Evolutionary conservation across 2,329 filamentous ascomycete genomes (phyloP), one percentile per base, ranked within the genome.

Genomic region (Cladosporium phlei): DNA sequence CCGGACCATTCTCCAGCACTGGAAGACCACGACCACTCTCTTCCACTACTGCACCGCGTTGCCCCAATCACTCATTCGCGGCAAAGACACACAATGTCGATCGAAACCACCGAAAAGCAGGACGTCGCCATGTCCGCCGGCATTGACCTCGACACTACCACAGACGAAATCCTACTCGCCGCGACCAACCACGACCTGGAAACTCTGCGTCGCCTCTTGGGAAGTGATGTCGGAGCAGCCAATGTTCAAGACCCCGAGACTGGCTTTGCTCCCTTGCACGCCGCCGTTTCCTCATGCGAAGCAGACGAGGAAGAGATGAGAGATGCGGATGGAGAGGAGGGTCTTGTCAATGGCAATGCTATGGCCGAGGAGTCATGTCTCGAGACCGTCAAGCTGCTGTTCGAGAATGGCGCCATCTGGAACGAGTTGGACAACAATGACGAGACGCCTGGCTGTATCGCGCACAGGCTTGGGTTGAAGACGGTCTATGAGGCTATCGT

Each of bases 391-490:
- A 78, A 79, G 55, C 79, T 93, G 60, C 75, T 97, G 6, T 81
- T 97, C 50, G 78, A 90, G 60, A 85, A 86, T 56, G 93, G 93
- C 24, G 93, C 88, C 9, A 96, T 97, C 57, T 98, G 93, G 93
- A 98, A 98, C 69, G 90, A 96, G 64, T 73, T 97, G 47, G 88
- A 97, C 66, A 70, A 74, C 55, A 84, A 87, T 57, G 79, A 88
- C 58, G 91, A 97, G 73, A 97, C 93, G 3, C 89, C 93, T 0
- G 93, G 89, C 6, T 97, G 91, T 64, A 72, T 96, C 33, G 93
- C 93, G 7, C 74, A 76, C 21, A 64, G 79, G 35, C 55, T 96
- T 19, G 84, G 85, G 0, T 72, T 86, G 58, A 75, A 68, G 45
- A 76, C 80, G 39, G 69, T 96, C 27, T 97, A 98, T 63, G 79